These are phyloP conservation scores for Bryoerythrophyllum caledonicum DNA, from an alignment of 225 moss, liverwort and hornwort species.

Conservation along the genomic window DNA sequence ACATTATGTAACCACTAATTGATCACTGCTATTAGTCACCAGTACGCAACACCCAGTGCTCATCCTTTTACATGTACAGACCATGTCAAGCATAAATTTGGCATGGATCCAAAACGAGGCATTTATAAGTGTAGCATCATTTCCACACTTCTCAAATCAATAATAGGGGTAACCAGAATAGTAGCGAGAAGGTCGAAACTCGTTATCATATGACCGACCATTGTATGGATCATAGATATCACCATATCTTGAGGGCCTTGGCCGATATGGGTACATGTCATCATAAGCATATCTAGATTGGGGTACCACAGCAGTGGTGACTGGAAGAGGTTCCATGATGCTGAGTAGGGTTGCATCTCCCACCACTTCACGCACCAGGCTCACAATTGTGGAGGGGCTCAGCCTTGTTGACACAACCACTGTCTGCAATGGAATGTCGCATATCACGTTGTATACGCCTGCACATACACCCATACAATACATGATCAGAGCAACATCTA, in stretches of 20 bases:
- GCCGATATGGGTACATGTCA: slow-evolving; percentile 25
- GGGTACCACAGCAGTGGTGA: neutral
- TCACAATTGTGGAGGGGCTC: slow-evolving; percentile 24
- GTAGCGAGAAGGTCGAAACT: slow-evolving; percentile 36
- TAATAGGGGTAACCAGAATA: slow-evolving; percentile 22
- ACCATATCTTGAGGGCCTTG: neutral
- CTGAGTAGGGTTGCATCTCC: slow-evolving; percentile 28
- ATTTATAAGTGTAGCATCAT: no score
- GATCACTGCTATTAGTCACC: neutral
- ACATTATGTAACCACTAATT: neutral
- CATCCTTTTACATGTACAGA: neutral
- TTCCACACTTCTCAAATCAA: neutral
- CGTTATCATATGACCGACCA: slow-evolving; percentile 44
- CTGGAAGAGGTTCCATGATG: slow-evolving; percentile 24
- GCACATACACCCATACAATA: neutral
- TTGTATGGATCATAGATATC: slow-evolving; percentile 30
- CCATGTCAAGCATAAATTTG: neutral
- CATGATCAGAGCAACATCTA: neutral
- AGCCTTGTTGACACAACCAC: slow-evolving; percentile 38
- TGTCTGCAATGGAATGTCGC: slow-evolving; percentile 13
- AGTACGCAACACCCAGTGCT: neutral
- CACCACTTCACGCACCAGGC: slow-evolving; percentile 21
- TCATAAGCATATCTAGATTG: slow-evolving; percentile 29
- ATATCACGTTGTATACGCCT: slow-evolving; percentile 54
- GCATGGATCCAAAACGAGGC: no score